phyloP scores from a whole-genome alignment of 2,329 filamentous ascomycete species.

The Arthrinium phaeospermum region DNA sequence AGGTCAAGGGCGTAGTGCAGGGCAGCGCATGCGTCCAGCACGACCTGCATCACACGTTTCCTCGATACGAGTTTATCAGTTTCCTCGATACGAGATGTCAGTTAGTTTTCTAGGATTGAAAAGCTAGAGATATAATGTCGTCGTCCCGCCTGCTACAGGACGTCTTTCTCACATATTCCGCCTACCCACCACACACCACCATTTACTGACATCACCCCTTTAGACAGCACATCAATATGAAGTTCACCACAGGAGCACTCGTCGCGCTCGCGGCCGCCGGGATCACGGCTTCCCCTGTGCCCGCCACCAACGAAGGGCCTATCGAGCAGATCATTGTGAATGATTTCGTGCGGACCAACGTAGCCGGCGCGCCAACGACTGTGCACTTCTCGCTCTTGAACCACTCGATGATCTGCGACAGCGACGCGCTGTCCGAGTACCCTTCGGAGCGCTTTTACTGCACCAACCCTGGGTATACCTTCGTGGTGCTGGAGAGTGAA shows the following conservation, averaged over 20 bases:
- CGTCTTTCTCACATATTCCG: background rate
- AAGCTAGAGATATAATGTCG: background rate
- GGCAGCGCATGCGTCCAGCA: background rate
- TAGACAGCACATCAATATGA: background rate
- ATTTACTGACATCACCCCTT: background rate
- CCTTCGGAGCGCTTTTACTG: background rate
- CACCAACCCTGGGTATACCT: background rate
- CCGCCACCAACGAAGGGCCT: background rate
- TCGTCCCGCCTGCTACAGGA: background rate
- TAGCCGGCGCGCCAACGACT: background rate
- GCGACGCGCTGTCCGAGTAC: background rate
- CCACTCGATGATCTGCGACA: constrained; percentile 5
- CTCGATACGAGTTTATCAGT: background rate
- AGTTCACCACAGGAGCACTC: background rate
- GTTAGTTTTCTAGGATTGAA: background rate
- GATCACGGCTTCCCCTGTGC: background rate
- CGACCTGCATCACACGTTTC: background rate
- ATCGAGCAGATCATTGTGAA: background rate
- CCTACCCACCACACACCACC: background rate
- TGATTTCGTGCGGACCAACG: background rate
- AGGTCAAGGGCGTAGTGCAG: background rate
- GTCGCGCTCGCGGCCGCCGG: constrained; percentile 1
- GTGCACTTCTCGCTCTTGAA: background rate
- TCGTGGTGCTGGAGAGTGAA: background rate
- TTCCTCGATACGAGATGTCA: background rate